Evolutionary conservation across 2,329 filamentous ascomycete species (phyloP).

Genomic region (Botrytis deweyae): DNA sequence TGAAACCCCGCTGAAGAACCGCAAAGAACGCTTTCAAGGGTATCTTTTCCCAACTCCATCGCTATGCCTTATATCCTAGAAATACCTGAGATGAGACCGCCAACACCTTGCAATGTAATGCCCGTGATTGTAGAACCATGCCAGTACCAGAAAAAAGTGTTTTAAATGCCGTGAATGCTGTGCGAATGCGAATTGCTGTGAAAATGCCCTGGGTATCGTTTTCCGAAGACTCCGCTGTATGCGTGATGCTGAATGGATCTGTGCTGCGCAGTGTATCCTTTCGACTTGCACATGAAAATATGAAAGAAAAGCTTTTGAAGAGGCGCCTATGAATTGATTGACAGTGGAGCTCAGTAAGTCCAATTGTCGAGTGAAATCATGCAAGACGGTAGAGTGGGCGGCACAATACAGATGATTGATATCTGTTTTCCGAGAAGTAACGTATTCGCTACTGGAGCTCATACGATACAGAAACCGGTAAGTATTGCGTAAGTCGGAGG

Average conservation of each 20-base stretch:
- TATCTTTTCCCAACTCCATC: constrained; percentile 12
- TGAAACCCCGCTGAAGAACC: neutral
- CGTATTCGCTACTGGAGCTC: neutral
- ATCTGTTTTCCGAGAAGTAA: neutral
- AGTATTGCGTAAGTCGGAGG: neutral
- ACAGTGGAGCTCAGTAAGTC: neutral
- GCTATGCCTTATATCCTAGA: neutral
- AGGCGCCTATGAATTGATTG: neutral
- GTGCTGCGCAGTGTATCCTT: neutral
- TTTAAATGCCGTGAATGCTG: neutral
- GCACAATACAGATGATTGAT: neutral
- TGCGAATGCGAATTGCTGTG: neutral
- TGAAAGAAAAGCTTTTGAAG: neutral
- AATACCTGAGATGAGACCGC: no score
- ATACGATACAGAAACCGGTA: neutral
- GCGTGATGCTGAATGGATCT: neutral
- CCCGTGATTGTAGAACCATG: constrained; percentile 2
- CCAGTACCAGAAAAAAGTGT: neutral
- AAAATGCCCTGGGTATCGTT: constrained; percentile 2
- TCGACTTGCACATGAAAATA: neutral
- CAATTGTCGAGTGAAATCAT: neutral
- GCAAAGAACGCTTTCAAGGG: neutral
- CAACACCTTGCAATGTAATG: neutral
- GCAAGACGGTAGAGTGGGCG: neutral
- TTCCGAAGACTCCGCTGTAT: neutral